Conservation (phyloP, 345 rosid species). For the Linum trigynum region DNA sequence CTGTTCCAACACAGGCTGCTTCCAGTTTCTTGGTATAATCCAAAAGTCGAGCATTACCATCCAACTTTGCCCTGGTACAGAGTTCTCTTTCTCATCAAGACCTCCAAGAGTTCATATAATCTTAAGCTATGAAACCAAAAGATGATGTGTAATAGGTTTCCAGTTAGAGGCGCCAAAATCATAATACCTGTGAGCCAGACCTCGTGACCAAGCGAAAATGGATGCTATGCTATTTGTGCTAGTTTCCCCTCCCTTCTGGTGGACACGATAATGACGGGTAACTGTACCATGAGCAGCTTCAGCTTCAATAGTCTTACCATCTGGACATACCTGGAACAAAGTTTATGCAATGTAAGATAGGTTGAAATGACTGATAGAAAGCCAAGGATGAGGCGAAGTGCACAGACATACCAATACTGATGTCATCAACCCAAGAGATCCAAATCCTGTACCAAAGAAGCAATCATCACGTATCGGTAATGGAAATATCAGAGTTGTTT, state of each 20-base stretch:
- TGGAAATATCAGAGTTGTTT: neutral
- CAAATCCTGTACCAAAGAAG: conserved; percentile 50
- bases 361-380: neutral
- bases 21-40: conserved; percentile 87
- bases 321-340: conserved; percentile 77
- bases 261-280: conserved; percentile 91
- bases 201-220: conserved; percentile 95
- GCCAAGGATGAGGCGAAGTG: too few species aligned
- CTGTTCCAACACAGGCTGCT: conserved; percentile 77
- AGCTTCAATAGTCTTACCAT: conserved; percentile 96
- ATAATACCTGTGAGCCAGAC: conserved; percentile 87
- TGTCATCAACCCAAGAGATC: conserved; percentile 99
- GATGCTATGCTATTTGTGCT: conserved; percentile 99
- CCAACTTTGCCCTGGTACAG: conserved; percentile 71
- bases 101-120: neutral
- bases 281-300: conserved; percentile 99
- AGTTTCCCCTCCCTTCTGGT: conserved; percentile 98
- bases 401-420: conserved; percentile 55
- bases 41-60: conserved; percentile 62
- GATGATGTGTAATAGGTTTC: neutral
- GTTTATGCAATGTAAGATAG: neutral
- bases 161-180: too few species aligned
- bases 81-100: neutral
- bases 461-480: neutral
- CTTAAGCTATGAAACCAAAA: neutral